phyloP scores from a whole-genome alignment of 495 filamentous ascomycete species.

The Penicillium lagena region DNA sequence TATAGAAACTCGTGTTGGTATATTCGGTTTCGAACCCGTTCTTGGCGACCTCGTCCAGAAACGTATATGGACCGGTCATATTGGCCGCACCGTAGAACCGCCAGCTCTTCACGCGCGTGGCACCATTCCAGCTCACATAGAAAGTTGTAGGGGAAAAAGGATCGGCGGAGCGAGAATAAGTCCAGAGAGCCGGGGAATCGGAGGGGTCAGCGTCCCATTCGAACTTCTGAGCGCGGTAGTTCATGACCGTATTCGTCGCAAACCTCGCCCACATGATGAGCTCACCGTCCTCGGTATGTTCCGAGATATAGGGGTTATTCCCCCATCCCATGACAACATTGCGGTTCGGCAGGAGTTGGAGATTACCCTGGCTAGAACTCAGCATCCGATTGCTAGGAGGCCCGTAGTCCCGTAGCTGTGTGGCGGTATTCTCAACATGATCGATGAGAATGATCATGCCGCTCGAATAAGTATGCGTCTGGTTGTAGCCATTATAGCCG shows the following conservation, averaged over 20 bases:
- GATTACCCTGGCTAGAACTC: constrained; percentile 55
- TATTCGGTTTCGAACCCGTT: constrained; percentile 37
- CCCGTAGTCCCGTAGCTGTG: constrained; percentile 33
- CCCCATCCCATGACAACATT: constrained; percentile 59
- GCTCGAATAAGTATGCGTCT: constrained; percentile 41
- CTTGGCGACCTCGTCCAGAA: constrained; percentile 26
- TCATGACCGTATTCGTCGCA: constrained; percentile 31
- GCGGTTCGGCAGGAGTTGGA: constrained; percentile 49
- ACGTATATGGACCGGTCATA: constrained; percentile 22
- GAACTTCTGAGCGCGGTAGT: constrained; percentile 40
- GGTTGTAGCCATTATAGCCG: constrained; percentile 43
- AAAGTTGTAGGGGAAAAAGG: constrained; percentile 25
- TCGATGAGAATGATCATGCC: constrained; percentile 55
- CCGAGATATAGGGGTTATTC: constrained; percentile 49
- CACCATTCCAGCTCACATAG: constrained; percentile 46
- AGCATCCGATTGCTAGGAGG: constrained; percentile 37
- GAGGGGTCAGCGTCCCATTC: constrained; percentile 39
- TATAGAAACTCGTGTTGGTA: constrained; percentile 23
- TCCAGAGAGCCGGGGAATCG: constrained; percentile 38
- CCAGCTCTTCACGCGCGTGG: constrained; percentile 36
- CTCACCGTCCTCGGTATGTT: constrained; percentile 50
- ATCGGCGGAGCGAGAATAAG: constrained; percentile 27
- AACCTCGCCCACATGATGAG: constrained; percentile 41
- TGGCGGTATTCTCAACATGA: constrained; percentile 44
- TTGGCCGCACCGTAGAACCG: constrained; percentile 33